Evolutionary conservation across 805 yeast species (phyloP).

Genomic region (Candida boidinii): DNA sequence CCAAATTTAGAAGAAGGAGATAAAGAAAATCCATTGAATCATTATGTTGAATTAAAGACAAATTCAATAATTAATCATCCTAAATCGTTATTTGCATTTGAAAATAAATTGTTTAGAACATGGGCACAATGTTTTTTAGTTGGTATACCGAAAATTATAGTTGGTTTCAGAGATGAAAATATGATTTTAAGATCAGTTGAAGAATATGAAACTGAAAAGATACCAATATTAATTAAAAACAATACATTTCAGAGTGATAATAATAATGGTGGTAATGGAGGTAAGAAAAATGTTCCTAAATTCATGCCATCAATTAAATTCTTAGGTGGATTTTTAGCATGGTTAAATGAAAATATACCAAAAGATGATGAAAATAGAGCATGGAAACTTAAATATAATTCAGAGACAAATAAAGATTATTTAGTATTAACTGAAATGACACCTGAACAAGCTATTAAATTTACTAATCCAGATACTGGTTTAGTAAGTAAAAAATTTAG

Average conservation of each 20-base stretch:
- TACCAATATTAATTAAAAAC: conserved; percentile 61
- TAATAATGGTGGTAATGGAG: conserved; percentile 20
- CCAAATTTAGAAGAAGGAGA: conserved; percentile 31
- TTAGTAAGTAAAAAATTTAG: conserved; percentile 43
- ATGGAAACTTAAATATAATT: conserved; percentile 49
- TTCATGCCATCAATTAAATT: conserved; percentile 78
- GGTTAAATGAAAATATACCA: conserved; percentile 56
- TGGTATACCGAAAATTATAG: conserved; percentile 73
- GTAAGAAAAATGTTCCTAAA: conserved; percentile 40
- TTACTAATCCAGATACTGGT: conserved; percentile 29
- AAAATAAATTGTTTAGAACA: conserved; percentile 63
- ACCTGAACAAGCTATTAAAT: conserved; percentile 16
- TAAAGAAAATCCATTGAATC: conserved; percentile 43
- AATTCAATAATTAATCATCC: conserved; percentile 45
- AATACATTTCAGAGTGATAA: conserved; percentile 26
- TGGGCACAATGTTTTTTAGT: conserved; percentile 94
- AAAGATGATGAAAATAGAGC: conserved; percentile 38
- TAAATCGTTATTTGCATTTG: conserved; percentile 56
- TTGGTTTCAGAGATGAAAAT: conserved; percentile 80
- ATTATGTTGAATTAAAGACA: conserved; percentile 84
- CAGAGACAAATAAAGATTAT: conserved; percentile 40
- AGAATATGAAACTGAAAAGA: conserved; percentile 64
- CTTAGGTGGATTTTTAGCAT: conserved; percentile 77
- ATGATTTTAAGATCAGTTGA: conserved; percentile 62
- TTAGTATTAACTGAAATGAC: conserved; percentile 38